phyloP scores from a whole-genome alignment of 73 alveolate species.

The Tetrahymena malaccensis region DNA sequence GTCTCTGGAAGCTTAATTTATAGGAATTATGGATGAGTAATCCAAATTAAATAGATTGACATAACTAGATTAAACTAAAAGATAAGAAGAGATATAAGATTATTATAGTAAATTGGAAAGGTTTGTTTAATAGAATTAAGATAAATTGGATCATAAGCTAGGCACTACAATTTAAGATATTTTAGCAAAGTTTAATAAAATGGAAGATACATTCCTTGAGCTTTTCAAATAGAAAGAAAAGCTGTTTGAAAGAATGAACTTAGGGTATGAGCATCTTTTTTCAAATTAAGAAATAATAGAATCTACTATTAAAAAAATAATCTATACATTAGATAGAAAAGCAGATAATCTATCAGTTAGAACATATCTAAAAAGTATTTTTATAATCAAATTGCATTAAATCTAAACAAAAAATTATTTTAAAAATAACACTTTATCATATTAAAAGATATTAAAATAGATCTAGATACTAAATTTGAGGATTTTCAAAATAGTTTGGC shows the following conservation, averaged over 20 bases:
- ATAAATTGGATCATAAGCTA: neutral
- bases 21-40: neutral
- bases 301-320: neutral
- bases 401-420: too few species aligned
- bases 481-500: neutral
- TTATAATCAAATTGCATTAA: too few species aligned
- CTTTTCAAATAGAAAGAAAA: neutral
- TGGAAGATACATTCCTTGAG: neutral
- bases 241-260: neutral
- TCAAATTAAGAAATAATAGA: neutral
- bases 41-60: neutral
- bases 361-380: neutral
- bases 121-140: neutral
- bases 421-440: neutral
- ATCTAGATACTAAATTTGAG: neutral
- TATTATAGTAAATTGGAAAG: neutral
- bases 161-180: neutral
- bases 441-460: neutral
- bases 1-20: neutral
- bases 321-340: neutral
- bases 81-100: neutral
- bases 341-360: neutral
- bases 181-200: neutral
- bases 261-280: neutral
- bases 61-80: neutral